These are phyloP conservation scores for Prunus salicina DNA, from an alignment of 306 rosid species.

Conservation along the genomic window DNA sequence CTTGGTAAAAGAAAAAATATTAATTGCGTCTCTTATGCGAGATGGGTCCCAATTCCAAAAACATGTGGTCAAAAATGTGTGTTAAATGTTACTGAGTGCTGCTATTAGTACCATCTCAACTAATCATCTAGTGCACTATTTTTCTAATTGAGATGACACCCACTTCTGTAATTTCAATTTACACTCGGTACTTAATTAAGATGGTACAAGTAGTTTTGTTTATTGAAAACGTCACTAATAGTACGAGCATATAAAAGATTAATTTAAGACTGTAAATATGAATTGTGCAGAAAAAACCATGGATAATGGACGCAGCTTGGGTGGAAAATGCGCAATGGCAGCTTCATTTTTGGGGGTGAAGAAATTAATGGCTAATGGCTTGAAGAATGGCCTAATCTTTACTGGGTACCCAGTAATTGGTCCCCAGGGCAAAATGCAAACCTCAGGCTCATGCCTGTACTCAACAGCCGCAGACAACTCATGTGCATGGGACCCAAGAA, in stretches of 20 bases:
- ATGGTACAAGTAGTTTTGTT: not conserved
- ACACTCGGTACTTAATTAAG: not conserved
- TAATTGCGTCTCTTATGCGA: not conserved
- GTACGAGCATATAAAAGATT: not conserved
- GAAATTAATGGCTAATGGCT: conserved; percentile 57
- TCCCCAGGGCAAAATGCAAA: conserved; percentile 61
- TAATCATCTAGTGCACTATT: not conserved
- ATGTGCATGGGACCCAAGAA: conserved; percentile 85
- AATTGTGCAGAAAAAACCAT: conserved; percentile 42
- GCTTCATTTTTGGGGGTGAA: conserved; percentile 38
- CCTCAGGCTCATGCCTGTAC: conserved; percentile 73
- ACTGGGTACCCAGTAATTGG: conserved; percentile 76
- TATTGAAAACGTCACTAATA: not conserved
- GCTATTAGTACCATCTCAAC: not conserved
- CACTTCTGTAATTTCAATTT: not conserved
- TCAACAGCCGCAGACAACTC: conserved; percentile 35
- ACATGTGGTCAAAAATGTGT: not conserved
- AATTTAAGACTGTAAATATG: not conserved
- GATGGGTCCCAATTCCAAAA: not conserved
- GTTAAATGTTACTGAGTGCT: not conserved
- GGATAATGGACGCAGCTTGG: conserved; percentile 33
- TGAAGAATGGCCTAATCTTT: conserved; percentile 54
- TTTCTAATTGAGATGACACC: not conserved
- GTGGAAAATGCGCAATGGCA: conserved; percentile 60
- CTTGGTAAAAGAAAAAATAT: not conserved